These are phyloP conservation scores for Cucumis cinereus DNA, from an alignment of 306 rosid species.

Conservation along the genomic window DNA sequence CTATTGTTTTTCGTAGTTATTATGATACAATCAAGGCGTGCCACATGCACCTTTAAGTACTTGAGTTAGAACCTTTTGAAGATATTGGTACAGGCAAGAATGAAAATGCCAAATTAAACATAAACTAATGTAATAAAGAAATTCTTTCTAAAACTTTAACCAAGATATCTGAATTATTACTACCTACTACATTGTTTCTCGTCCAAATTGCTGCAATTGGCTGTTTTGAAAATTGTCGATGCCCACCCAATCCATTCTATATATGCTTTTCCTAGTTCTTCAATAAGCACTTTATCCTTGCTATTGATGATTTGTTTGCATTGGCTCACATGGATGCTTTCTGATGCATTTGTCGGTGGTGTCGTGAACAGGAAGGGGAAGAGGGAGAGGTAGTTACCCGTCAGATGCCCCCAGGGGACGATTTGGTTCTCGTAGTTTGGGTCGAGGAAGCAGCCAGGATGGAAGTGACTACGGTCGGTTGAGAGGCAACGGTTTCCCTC, in stretches of 20 bases:
- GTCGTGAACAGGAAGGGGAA: constrained; percentile 56
- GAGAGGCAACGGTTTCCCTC: constrained; percentile 63
- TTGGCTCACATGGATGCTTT: not conserved
- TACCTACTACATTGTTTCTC: not conserved
- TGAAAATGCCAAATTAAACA: not conserved
- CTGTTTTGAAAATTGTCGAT: not conserved
- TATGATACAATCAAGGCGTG: not conserved
- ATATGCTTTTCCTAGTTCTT: not conserved
- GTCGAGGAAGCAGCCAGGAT: constrained; percentile 57
- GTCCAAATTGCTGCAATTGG: not conserved
- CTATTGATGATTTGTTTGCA: not conserved
- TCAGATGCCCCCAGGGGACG: constrained; percentile 67
- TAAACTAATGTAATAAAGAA: not conserved
- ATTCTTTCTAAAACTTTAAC: not conserved
- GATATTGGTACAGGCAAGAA: not conserved
- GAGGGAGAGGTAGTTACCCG: constrained; percentile 59
- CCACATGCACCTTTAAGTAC: not conserved
- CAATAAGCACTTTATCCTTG: not conserved
- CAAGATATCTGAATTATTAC: not conserved
- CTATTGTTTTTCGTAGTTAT: not conserved
- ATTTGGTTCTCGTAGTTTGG: constrained; percentile 45
- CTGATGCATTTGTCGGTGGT: constrained; percentile 9
- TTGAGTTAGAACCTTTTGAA: not conserved
- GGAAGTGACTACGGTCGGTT: constrained; percentile 37
- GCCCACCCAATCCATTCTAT: not conserved